Percentiles rank a stretch among this genome's conserved stretches.
Evolutionary conservation across 768 basidiomycete genomes (phyloP).

Genomic region (Dentipellis fragilis): DNA sequence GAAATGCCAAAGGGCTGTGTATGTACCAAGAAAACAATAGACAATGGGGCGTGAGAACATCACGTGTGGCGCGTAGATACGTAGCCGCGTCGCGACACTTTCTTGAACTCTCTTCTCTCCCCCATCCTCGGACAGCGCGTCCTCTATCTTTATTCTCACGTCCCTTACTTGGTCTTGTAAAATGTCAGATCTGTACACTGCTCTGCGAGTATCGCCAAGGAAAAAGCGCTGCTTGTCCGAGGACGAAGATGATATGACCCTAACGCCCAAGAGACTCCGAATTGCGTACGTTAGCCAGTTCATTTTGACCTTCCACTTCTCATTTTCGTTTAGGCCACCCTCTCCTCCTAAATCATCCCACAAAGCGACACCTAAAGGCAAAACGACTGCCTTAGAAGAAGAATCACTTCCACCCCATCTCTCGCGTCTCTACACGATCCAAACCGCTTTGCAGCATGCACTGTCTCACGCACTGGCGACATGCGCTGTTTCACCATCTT

Average conservation of each 20-base stretch:
- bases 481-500: conserved; percentile 64
- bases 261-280: conserved; percentile 66
- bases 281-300: conserved; percentile 30
- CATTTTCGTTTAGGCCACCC: conserved; percentile 32
- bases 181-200: conserved; percentile 55
- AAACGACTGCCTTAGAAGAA: conserved; percentile 14
- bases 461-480: conserved; percentile 80
- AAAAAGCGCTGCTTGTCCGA: conserved; percentile 54
- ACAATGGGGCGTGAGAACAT: background rate
- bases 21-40: background rate
- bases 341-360: conserved; percentile 45
- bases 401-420: conserved; percentile 44
- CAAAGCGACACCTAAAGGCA: conserved; percentile 20
- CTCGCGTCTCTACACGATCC: conserved; percentile 48
- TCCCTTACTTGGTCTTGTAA: conserved; percentile 4
- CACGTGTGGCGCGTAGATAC: conserved; percentile 9
- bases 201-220: conserved; percentile 54
- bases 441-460: conserved; percentile 70
- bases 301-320: conserved; percentile 2
- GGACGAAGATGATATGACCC: conserved; percentile 38
- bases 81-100: background rate
- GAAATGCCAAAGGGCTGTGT: no score
- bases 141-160: background rate
- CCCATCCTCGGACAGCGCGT: background rate
- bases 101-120: background rate